These are phyloP conservation scores for Penicillium egyptiacum DNA, from an alignment of 495 filamentous ascomycete genomes.

Conservation along the genomic window DNA sequence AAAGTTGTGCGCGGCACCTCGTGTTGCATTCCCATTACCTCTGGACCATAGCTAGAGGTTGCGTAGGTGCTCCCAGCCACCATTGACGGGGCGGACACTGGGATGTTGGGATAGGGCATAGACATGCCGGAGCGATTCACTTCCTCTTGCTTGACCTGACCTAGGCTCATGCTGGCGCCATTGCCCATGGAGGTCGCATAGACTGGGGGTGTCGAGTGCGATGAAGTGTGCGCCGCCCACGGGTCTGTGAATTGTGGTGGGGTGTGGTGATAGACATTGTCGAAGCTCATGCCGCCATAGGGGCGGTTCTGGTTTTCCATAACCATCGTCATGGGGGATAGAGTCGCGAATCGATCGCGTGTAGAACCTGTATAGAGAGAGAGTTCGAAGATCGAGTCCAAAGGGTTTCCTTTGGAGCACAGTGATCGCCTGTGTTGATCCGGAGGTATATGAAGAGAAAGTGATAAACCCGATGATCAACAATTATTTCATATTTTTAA, in stretches of 20 bases:
- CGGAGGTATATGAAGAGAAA: slow-evolving; percentile 27
- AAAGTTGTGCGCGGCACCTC: slow-evolving; percentile 60
- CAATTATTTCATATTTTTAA: slow-evolving; percentile 26
- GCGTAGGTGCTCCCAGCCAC: slow-evolving; percentile 70
- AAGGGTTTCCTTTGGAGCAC: not conserved
- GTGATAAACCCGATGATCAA: slow-evolving; percentile 36
- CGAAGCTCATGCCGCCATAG: slow-evolving; percentile 79
- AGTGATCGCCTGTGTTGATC: slow-evolving; percentile 26
- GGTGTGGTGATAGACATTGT: slow-evolving; percentile 70
- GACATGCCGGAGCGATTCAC: slow-evolving; percentile 62
- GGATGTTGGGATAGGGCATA: slow-evolving; percentile 70
- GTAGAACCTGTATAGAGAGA: slow-evolving; percentile 22
- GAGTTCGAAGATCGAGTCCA: not conserved
- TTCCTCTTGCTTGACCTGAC: slow-evolving; percentile 57
- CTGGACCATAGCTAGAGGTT: slow-evolving; percentile 61
- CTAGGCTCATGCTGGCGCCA: slow-evolving; percentile 54
- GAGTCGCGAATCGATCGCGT: slow-evolving; percentile 22
- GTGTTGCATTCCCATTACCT: slow-evolving; percentile 70
- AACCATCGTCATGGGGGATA: slow-evolving; percentile 75
- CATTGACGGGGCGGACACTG: slow-evolving; percentile 69
- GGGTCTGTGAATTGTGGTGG: slow-evolving; percentile 91
- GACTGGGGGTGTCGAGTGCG: slow-evolving; percentile 54
- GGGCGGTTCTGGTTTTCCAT: slow-evolving; percentile 82
- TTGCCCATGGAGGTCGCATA: slow-evolving; percentile 60
- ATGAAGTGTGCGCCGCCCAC: slow-evolving; percentile 66